Evolutionary conservation across 2,329 filamentous ascomycete species (phyloP).

Genomic region (Hypoxylon sp.): DNA sequence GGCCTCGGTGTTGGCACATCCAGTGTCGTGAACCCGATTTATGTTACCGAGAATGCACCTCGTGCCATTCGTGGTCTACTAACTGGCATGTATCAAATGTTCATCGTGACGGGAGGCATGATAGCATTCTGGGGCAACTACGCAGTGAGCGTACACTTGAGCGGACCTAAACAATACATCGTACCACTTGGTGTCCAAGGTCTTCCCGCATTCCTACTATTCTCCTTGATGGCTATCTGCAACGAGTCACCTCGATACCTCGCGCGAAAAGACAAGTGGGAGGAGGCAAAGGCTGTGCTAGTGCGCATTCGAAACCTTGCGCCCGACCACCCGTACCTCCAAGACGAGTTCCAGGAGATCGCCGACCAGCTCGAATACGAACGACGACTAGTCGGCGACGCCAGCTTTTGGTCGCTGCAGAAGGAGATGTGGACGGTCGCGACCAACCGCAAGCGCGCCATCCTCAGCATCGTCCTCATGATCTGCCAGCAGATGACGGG

Average conservation of each 20-base stretch:
- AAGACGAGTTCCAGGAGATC: conserved; percentile 68
- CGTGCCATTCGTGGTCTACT: conserved; percentile 55
- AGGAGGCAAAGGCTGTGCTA: conserved; percentile 65
- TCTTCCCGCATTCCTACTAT: conserved; percentile 67
- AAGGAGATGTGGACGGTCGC: conserved; percentile 70
- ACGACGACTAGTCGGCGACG: conserved; percentile 62
- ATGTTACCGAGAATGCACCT: conserved; percentile 56
- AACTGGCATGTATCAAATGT: conserved; percentile 57
- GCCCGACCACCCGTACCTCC: conserved; percentile 61
- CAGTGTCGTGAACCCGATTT: conserved; percentile 55
- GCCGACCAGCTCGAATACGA: conserved; percentile 69
- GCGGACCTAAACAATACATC: conserved; percentile 54
- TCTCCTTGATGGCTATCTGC: conserved; percentile 68
- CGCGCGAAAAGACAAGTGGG: conserved; percentile 70
- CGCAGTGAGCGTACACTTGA: conserved; percentile 52
- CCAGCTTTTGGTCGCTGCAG: conserved; percentile 64
- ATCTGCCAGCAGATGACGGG: conserved; percentile 79
- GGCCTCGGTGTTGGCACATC: conserved; percentile 55
- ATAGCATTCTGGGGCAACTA: conserved; percentile 62
- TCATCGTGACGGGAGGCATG: conserved; percentile 55
- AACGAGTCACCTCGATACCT: conserved; percentile 72
- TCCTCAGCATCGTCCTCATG: conserved; percentile 69
- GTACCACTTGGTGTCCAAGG: conserved; percentile 70
- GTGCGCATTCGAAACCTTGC: conserved; percentile 64
- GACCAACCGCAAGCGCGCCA: conserved; percentile 69